Percentiles rank a stretch among this genome's conserved stretches.
These are phyloP conservation scores for Phytopythium aichiense DNA, from an alignment of 352 stramenopile species.

Conservation along the genomic window DNA sequence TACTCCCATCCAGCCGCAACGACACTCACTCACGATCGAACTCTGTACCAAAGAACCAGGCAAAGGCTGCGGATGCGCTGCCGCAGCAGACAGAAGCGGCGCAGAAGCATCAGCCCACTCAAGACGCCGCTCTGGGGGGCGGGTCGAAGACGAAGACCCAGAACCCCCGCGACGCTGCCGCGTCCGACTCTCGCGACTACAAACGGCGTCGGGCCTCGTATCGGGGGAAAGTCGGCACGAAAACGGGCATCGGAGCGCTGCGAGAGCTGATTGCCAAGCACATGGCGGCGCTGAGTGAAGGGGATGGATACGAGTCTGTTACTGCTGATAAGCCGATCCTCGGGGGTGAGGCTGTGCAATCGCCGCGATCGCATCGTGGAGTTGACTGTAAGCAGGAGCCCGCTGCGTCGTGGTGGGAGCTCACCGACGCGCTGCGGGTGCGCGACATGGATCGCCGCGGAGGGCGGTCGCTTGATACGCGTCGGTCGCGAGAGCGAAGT, in stretches of 20 bases:
- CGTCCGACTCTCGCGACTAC: slow-evolving; percentile 16
- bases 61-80: too few species aligned
- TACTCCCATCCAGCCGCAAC: too few species aligned
- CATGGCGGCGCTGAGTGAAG: slow-evolving; percentile 51
- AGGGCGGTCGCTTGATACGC: not conserved
- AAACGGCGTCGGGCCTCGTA: slow-evolving; percentile 61
- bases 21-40: too few species aligned
- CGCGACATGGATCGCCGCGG: slow-evolving; percentile 14
- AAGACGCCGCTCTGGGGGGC: too few species aligned
- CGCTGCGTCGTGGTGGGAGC: not conserved
- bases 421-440: slow-evolving; percentile 15
- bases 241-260: slow-evolving; percentile 35
- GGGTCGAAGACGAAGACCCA: too few species aligned
- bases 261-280: slow-evolving; percentile 62
- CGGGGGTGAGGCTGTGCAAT: not conserved
- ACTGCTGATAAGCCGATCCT: not conserved
- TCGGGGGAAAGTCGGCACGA: slow-evolving; percentile 34
- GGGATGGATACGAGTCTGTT: slow-evolving; percentile 1
- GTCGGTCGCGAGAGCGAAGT: not conserved
- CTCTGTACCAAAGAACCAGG: too few species aligned
- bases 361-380: not conserved
- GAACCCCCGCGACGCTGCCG: too few species aligned
- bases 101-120: too few species aligned
- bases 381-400: not conserved
- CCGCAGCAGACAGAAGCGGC: too few species aligned